These are phyloP conservation scores for Coniella vitis DNA, from an alignment of 2,329 filamentous ascomycete species.

Conservation along the genomic window DNA sequence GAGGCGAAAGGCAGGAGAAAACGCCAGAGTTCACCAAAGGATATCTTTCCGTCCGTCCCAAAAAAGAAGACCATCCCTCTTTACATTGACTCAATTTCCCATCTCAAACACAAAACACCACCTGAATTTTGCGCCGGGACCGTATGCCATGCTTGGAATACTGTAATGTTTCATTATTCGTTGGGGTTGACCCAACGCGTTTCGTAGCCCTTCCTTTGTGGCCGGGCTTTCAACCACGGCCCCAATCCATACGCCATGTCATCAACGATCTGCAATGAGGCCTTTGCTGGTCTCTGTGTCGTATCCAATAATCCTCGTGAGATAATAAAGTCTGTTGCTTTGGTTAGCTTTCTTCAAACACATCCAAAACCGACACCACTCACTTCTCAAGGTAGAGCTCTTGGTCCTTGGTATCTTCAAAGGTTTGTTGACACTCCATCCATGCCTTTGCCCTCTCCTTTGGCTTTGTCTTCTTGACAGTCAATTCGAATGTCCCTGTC, in stretches of 20 bases:
- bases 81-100: not conserved
- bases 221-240: not conserved
- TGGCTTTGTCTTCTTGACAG: conserved; percentile 73
- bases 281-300: conserved; percentile 43
- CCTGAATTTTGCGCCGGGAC: conserved; percentile 10
- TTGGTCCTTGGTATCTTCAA: conserved; percentile 63
- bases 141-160: conserved; percentile 8
- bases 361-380: conserved; percentile 29
- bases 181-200: not conserved
- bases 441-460: conserved; percentile 58
- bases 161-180: conserved; percentile 3
- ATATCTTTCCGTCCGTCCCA: not conserved
- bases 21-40: not conserved
- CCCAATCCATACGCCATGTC: too few species aligned
- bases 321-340: conserved; percentile 38
- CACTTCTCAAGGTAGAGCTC: conserved; percentile 72
- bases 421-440: conserved; percentile 68
- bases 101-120: not conserved
- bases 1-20: not conserved
- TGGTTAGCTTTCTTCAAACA: conserved; percentile 20
- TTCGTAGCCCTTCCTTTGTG: not conserved
- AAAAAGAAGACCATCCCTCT: not conserved
- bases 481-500: conserved; percentile 73
- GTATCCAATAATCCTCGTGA: conserved; percentile 46
- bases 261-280: conserved; percentile 36